phyloP scores from a whole-genome alignment of 345 rosid genomes.

The Alliaria petiolata region DNA sequence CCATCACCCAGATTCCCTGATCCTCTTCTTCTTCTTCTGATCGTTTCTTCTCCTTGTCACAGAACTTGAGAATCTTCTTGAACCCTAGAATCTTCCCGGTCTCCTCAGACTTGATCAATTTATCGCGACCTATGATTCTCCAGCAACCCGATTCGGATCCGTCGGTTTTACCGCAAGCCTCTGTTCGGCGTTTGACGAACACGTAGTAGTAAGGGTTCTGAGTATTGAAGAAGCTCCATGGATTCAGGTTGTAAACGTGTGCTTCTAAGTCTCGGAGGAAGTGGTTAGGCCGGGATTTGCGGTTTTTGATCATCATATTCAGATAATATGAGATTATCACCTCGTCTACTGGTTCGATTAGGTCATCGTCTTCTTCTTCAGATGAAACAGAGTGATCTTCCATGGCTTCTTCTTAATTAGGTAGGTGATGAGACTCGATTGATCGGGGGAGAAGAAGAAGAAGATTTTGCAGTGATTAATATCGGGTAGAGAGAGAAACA shows the following conservation, averaged over 20 bases:
- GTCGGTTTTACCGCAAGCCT: not conserved
- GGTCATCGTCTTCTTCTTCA: not conserved
- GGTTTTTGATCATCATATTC: not conserved
- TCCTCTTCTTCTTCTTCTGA: not conserved
- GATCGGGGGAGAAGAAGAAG: too few species aligned
- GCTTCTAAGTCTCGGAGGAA: not conserved
- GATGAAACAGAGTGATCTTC: too few species aligned
- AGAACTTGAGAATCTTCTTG: constrained; percentile 21
- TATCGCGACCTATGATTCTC: constrained; percentile 7
- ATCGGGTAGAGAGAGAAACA: too few species aligned
- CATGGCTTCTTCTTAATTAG: too few species aligned
- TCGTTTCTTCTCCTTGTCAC: not conserved
- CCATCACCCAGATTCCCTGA: constrained; percentile 1
- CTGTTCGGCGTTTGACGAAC: not conserved
- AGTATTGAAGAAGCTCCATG: not conserved
- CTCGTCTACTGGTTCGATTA: not conserved
- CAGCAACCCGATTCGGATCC: constrained; percentile 1
- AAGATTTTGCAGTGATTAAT: too few species aligned
- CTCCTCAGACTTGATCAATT: not conserved
- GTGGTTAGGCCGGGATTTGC: not conserved
- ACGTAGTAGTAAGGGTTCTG: not conserved
- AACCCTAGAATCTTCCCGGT: constrained; percentile 11
- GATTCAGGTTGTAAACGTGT: constrained; percentile 16
- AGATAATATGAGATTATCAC: not conserved
- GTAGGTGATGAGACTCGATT: too few species aligned